Percentiles rank a stretch among this genome's conserved stretches.
phyloP scores from a whole-genome alignment of 1,284 basidiomycete species.

The Anthracocystis panici-leucophaei region DNA sequence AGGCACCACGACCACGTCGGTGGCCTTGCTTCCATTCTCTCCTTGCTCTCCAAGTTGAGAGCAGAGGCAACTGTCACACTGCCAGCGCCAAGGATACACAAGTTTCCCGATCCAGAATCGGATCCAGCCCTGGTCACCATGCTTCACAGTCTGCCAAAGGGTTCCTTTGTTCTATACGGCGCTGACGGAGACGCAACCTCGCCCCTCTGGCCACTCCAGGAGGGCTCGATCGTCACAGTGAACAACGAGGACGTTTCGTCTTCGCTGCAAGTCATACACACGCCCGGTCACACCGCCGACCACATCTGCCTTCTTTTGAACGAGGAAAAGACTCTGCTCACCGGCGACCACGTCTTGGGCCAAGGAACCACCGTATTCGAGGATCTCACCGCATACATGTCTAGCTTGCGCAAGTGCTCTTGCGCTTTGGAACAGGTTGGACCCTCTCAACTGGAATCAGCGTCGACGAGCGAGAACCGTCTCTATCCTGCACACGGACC shows the following conservation, averaged over 20 bases:
- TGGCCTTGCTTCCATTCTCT: constrained; percentile 81
- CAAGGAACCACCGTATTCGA: constrained; percentile 91
- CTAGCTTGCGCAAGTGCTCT: constrained; percentile 77
- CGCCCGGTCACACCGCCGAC: constrained; percentile 91
- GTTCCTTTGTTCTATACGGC: constrained; percentile 79
- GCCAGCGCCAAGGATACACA: constrained; percentile 71
- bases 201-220: constrained; percentile 39
- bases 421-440: constrained; percentile 68
- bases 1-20: constrained; percentile 88
- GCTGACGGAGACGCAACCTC: constrained; percentile 10
- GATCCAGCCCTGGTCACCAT: constrained; percentile 84
- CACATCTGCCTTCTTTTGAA: constrained; percentile 75
- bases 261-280: constrained; percentile 77
- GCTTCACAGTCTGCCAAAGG: constrained; percentile 80
- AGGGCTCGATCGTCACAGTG: constrained; percentile 37
- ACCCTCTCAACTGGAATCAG: constrained; percentile 11
- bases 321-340: constrained; percentile 77
- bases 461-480: constrained; percentile 54
- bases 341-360: constrained; percentile 90
- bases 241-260: constrained; percentile 19
- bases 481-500: constrained; percentile 92
- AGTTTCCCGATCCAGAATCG: constrained; percentile 66
- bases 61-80: constrained; percentile 38
- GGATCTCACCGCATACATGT: constrained; percentile 81
- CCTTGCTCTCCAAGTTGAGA: constrained; percentile 74